phyloP scores from a whole-genome alignment of 768 basidiomycete genomes.

The Rickenella mellea region DNA sequence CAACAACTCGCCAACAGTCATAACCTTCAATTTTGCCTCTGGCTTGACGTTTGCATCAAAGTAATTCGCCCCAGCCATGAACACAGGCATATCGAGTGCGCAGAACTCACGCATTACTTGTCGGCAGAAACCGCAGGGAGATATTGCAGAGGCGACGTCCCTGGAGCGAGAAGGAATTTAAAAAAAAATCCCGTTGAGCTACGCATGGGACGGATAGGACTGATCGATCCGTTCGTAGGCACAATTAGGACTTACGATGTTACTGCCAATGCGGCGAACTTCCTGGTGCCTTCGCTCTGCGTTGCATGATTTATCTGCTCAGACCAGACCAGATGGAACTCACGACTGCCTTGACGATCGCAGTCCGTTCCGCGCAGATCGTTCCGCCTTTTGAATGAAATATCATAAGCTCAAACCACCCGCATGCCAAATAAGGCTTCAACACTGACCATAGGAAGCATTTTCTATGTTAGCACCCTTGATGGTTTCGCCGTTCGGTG shows the following conservation, averaged over 20 bases:
- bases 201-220: neutral
- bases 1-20: conserved; percentile 63
- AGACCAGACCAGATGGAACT: conserved; percentile 19
- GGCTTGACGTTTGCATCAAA: conserved; percentile 31
- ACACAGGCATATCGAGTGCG: conserved; percentile 56
- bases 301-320: neutral
- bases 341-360: conserved; percentile 89
- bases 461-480: conserved; percentile 93
- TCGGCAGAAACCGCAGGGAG: conserved; percentile 92
- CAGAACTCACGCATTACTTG: conserved; percentile 89
- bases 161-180: too few species aligned
- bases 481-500: conserved; percentile 60
- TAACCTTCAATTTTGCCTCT: conserved; percentile 49
- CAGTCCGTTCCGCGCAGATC: conserved; percentile 93
- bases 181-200: too few species aligned
- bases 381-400: conserved; percentile 49
- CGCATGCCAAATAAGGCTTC: neutral
- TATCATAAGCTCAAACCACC: neutral
- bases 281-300: conserved; percentile 70
- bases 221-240: neutral
- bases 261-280: conserved; percentile 74
- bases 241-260: conserved; percentile 43
- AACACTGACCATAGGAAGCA: conserved; percentile 66
- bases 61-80: conserved; percentile 62
- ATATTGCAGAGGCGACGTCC: conserved; percentile 57